Conservation (phyloP, 2,329 filamentous ascomycete genomes). For the Albifimbria verrucaria region DNA sequence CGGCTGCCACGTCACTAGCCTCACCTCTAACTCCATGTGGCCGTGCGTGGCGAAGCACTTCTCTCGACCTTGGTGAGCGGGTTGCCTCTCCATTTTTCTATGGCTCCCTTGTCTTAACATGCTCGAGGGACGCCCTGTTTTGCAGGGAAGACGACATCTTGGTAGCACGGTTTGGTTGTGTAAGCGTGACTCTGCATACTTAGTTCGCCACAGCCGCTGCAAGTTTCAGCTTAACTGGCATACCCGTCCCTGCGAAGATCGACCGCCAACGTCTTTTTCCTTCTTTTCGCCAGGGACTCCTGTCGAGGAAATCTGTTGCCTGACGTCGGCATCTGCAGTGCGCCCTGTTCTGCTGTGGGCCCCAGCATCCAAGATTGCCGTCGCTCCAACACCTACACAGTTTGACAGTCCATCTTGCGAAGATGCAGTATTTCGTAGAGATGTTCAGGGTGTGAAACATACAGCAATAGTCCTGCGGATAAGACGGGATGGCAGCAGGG, state of each 20-base stretch:
- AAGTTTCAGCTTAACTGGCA: slow-evolving; percentile 17
- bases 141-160: background rate
- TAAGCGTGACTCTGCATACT: slow-evolving; percentile 21
- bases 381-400: no score
- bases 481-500: background rate
- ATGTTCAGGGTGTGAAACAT: background rate
- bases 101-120: background rate
- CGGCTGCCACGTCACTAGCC: slow-evolving; percentile 45
- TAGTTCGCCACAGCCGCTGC: slow-evolving; percentile 18
- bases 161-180: no score
- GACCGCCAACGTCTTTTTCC: background rate
- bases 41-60: slow-evolving; percentile 35
- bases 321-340: background rate
- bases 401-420: no score
- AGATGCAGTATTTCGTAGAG: no score
- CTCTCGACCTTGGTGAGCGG: slow-evolving; percentile 18
- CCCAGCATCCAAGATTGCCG: background rate
- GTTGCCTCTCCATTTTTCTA: slow-evolving; percentile 5
- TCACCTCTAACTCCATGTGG: slow-evolving; percentile 22
- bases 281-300: no score
- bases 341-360: no score
- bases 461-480: background rate
- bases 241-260: background rate
- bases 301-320: background rate
- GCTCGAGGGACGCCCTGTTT: background rate